A percentile compares a stretch with the other conserved stretches of the same genome.
These are phyloP conservation scores for Colletotrichum sp. DNA, from an alignment of 2,329 filamentous ascomycete genomes.

Conservation along the genomic window DNA sequence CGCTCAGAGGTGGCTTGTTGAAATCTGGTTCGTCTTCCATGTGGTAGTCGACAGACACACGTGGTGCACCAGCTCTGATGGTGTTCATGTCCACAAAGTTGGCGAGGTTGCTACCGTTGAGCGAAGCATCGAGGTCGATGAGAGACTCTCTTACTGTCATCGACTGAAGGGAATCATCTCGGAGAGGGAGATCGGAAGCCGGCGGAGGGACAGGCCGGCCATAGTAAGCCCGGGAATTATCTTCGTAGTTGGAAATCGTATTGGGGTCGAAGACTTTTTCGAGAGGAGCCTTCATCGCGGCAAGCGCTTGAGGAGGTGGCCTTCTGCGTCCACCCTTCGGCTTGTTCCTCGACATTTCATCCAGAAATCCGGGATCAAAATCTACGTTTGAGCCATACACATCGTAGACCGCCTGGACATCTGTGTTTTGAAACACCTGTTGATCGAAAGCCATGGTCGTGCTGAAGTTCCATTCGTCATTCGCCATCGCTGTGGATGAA, in stretches of 20 bases:
- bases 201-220: constrained; percentile 48
- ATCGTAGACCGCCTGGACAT: constrained; percentile 64
- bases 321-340: constrained; percentile 55
- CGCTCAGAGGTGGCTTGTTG: constrained; percentile 58
- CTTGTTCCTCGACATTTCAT: constrained; percentile 56
- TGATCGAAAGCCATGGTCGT: constrained; percentile 69
- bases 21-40: constrained; percentile 32
- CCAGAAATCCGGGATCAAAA: constrained; percentile 46
- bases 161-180: constrained; percentile 57
- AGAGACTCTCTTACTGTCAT: constrained; percentile 64
- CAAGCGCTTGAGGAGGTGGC: constrained; percentile 62
- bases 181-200: constrained; percentile 62
- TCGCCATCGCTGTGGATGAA: constrained; percentile 48
- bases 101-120: constrained; percentile 60
- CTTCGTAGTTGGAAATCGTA: constrained; percentile 67
- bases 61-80: constrained; percentile 54
- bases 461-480: constrained; percentile 72
- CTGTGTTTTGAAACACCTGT: constrained; percentile 56
- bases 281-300: constrained; percentile 61
- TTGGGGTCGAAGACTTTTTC: constrained; percentile 72
- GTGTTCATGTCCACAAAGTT: constrained; percentile 67
- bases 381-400: constrained; percentile 65
- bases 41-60: constrained; percentile 51
- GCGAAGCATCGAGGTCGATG: constrained; percentile 67
- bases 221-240: constrained; percentile 67